Evolutionary conservation across 23 red algal species (phyloP), one percentile per base, ranked within the genome.

Genomic region (Chondrus crispus): DNA sequence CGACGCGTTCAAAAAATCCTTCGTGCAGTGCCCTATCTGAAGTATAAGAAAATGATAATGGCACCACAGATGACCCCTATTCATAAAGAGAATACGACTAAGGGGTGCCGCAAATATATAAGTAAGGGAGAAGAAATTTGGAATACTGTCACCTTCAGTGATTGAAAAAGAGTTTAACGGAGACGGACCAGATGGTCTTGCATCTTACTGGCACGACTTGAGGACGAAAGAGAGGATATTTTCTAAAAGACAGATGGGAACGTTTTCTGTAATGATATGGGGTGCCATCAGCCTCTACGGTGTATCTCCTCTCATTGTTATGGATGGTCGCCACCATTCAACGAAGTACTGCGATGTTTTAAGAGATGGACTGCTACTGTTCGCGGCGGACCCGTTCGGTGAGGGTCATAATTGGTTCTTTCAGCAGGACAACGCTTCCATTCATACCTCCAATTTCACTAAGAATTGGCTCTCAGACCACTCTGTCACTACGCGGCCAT

Each of bases 141-240:
- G 26, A 77, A 35, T 22, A 48, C 32, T 26, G 43, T 48, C 1
- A 77, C 43, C 1, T 77, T 77, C 20, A 39, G 1, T 42, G 71
- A 77, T 38, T n/a, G 71, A 2, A 10, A n/a, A 77, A 1, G 43
- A 77, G 71, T 77, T 77, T 77, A 77, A 77, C 43, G 0, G 32
- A 77, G 71, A 77, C 44, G 1, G 71, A 16, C 71, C 71, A 20
- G 71, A 44, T 0, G 44, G 37, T 35, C 38, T 77, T 24, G 28
- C 26, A 37, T 77, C 24, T 77, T 77, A 77, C 43, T 77, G 2
- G 71, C 71, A 77, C 38, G 44, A 77, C 43, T 77, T 44, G 71
- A 77, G 44, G 43, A 77, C 37, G 9, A 10, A 77, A 48, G n/a
- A 24, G 44, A 42, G 38, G 44, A 0, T 24, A n/a, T 11, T 42